Conservation (phyloP, 805 yeast genomes). For the Candida broadrunensis region DNA sequence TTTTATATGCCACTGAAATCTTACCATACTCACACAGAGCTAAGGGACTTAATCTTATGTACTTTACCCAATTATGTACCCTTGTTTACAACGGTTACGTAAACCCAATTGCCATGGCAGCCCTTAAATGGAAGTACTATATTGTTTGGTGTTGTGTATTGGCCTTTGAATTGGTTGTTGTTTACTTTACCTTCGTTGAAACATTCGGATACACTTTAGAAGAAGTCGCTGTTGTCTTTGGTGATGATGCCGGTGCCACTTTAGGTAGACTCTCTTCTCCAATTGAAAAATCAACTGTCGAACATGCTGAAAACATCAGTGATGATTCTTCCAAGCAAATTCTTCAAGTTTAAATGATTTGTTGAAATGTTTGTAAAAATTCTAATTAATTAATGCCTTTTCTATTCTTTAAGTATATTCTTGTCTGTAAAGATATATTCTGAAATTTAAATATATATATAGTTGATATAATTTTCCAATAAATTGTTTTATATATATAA, state of each 20-base stretch:
- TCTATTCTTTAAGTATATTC: too few relatives aligned
- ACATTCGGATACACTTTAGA: conserved; percentile 43
- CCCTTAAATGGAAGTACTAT: conserved; percentile 42
- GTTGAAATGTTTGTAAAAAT: too few relatives aligned
- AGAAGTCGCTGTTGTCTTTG: conserved; percentile 41
- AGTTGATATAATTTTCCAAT: too few relatives aligned
- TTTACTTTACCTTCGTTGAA: conserved; percentile 37
- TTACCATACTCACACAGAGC: conserved; percentile 39
- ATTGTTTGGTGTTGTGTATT: conserved; percentile 34
- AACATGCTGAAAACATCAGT: conserved; percentile 4
- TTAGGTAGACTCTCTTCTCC: conserved; percentile 5
- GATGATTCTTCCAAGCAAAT: too few relatives aligned
- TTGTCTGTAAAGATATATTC: too few relatives aligned
- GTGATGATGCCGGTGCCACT: conserved; percentile 21
- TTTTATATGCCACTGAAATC: conserved; percentile 43
- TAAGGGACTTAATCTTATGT: conserved; percentile 35
- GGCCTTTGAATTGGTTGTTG: conserved; percentile 24
- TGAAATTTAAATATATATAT: too few relatives aligned
- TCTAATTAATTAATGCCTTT: too few relatives aligned
- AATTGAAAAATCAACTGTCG: conserved; percentile 3
- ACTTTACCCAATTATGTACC: conserved; percentile 15
- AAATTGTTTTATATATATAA: too few relatives aligned
- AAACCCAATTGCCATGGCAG: conserved; percentile 39
- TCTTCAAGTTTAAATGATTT: too few relatives aligned
- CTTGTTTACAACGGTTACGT: conserved; percentile 25